Percentiles rank a stretch among this genome's conserved stretches.
Evolutionary conservation across 1,284 basidiomycete species (phyloP).

Genomic region (Caloboletus firmus): DNA sequence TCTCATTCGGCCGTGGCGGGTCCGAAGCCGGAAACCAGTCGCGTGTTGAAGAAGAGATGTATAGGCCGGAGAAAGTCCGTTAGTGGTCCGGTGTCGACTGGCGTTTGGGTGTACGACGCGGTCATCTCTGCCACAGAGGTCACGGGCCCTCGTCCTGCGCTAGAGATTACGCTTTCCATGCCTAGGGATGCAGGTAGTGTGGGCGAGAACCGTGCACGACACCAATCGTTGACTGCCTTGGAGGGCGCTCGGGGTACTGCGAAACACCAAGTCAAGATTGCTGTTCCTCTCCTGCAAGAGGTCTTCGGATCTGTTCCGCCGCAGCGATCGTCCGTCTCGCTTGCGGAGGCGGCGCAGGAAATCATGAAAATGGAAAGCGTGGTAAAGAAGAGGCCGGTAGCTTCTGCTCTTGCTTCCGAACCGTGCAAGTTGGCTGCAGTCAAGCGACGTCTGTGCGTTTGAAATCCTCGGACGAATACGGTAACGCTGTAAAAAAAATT

Average conservation of each 20-base stretch:
- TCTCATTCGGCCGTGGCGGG: not conserved
- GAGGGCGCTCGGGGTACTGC: slow-evolving; percentile 13
- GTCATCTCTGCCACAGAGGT: slow-evolving; percentile 45
- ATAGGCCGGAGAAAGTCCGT: slow-evolving; percentile 52
- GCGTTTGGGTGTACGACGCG: slow-evolving; percentile 52
- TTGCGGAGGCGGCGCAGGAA: not conserved
- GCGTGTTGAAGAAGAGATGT: slow-evolving; percentile 56
- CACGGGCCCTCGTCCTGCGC: slow-evolving; percentile 15
- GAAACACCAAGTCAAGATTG: slow-evolving; percentile 20
- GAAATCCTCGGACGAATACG: not conserved
- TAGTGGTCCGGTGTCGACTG: slow-evolving; percentile 35
- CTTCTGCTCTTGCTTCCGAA: slow-evolving; percentile 1
- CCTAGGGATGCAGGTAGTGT: not conserved
- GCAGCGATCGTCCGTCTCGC: not conserved
- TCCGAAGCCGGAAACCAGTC: slow-evolving; percentile 28
- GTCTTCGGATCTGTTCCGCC: not conserved
- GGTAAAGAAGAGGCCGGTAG: slow-evolving; percentile 5
- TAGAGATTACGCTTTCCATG: slow-evolving; percentile 25
- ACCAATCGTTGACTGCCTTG: slow-evolving; percentile 25
- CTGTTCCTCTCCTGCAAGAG: slow-evolving; percentile 13
- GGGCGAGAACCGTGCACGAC: slow-evolving; percentile 17
- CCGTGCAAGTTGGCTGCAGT: slow-evolving; percentile 8
- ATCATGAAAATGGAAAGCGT: not conserved
- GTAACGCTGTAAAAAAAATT: not conserved
- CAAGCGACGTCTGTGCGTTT: slow-evolving; percentile 24